Conservation (phyloP, 2,329 filamentous ascomycete species). For the Penicillium sp. region DNA sequence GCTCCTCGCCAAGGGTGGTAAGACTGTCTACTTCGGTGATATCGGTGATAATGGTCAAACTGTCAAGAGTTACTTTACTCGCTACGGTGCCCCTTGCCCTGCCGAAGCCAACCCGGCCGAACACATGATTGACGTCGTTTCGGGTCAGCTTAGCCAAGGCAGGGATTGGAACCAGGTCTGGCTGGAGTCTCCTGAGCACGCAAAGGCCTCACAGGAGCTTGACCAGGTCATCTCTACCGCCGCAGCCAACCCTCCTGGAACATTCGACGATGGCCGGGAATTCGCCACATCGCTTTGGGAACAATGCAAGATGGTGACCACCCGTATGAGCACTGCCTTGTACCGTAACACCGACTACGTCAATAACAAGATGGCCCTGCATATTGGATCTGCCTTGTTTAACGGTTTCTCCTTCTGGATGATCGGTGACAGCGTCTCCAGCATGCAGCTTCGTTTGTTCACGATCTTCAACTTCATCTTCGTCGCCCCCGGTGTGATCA, state of each 20-base stretch:
- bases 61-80: slow-evolving; percentile 9
- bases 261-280: slow-evolving; percentile 10
- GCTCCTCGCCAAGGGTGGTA: slow-evolving; percentile 11
- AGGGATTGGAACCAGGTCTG: slow-evolving; percentile 13
- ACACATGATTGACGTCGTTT: slow-evolving; percentile 16
- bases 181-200: slow-evolving; percentile 7
- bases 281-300: slow-evolving; percentile 11
- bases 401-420: slow-evolving; percentile 16
- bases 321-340: slow-evolving; percentile 9
- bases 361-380: slow-evolving; percentile 12
- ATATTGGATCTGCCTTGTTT: slow-evolving; percentile 12
- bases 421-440: slow-evolving; percentile 8
- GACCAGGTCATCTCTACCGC: slow-evolving; percentile 10
- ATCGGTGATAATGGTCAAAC: slow-evolving; percentile 12
- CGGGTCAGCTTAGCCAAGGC: slow-evolving; percentile 12
- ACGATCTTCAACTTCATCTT: slow-evolving; percentile 16
- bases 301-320: slow-evolving; percentile 8
- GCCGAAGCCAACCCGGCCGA: slow-evolving; percentile 9
- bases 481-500: slow-evolving; percentile 11
- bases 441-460: slow-evolving; percentile 12
- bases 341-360: slow-evolving; percentile 14
- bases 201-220: slow-evolving; percentile 5
- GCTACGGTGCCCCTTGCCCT: slow-evolving; percentile 10
- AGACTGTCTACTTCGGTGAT: slow-evolving; percentile 15
- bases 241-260: slow-evolving; percentile 4